Evolutionary conservation across 805 yeast species (phyloP), one percentile per base, ranked within the genome.

Genomic region (Pichia cephalocereana): DNA sequence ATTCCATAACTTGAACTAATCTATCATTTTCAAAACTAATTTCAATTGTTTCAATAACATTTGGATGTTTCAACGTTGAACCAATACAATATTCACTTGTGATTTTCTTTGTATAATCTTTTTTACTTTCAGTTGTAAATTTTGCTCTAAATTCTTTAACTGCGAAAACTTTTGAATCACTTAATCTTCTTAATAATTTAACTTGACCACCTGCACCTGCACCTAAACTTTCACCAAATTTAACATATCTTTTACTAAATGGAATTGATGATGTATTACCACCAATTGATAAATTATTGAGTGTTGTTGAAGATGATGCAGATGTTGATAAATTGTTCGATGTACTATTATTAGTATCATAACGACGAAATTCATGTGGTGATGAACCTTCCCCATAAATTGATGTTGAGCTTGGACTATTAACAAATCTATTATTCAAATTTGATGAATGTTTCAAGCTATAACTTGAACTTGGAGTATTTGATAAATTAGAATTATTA

Each of bases 141-240:
- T 83, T 80, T 17, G 86, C 77, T 54, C 96, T 76, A 63, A 89
- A 90, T 65, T 90, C 96, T 64, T 90, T 90, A 26, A 90, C 96
- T 0, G 97, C 97, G 71, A 87, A 89, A 2, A 86, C 76, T 57
- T 80, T 76, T 31, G 71, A 68, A 66, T 89, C 96, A 2, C 76
- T 65, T 5, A 76, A 66, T 55, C 96, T 69, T 46, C 74, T 81
- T 42, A 87, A 83, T 44, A 89, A 70, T 58, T 81, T 80, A 34
- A 90, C 97, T 15, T 83, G 76, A 5, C 97, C 97, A 44, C 97
- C 97, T 2, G 96, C 96, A 46, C 97, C 97, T 19, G 93, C 93
- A 47, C 96, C 97, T 43, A 90, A 72, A 50, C 79, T 85, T 52
- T 88, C 91, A 46, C 96, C 96, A 47, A 84, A 81, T 62, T 82